Conservation (phyloP, 176 grass and related monocot genomes). For the Aegilops bicornis region DNA sequence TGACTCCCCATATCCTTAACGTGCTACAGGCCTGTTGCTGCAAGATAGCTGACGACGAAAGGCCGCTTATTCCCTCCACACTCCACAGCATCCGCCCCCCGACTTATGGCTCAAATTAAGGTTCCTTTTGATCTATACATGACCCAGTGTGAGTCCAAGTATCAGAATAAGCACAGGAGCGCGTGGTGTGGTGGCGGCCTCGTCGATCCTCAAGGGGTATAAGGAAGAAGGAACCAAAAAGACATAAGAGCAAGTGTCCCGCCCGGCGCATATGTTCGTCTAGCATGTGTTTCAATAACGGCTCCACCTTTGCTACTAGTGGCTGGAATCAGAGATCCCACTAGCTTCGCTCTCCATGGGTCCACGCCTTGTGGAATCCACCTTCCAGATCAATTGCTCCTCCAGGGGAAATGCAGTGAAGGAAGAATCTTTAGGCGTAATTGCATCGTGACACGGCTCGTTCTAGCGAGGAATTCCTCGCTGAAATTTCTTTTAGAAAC, state of each 20-base stretch:
- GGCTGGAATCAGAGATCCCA: conserved; percentile 46
- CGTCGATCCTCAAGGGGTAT: conserved; percentile 37
- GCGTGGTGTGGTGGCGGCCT: conserved; percentile 26
- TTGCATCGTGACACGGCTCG: conserved; percentile 37
- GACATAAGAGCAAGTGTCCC: conserved; percentile 34
- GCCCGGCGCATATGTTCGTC: conserved; percentile 39
- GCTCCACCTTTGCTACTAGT: conserved; percentile 23
- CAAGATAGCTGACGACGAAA: background rate
- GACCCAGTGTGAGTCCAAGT: conserved; percentile 2
- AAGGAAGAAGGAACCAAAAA: conserved; percentile 1
- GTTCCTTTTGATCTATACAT: conserved; percentile 27
- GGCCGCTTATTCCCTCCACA: background rate
- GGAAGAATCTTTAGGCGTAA: conserved; percentile 24
- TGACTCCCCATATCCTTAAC: background rate
- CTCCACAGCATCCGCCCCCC: background rate
- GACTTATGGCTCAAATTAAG: conserved; percentile 32
- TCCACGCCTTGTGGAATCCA: conserved; percentile 42
- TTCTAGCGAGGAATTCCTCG: background rate
- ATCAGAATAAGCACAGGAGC: conserved; percentile 25
- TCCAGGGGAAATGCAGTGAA: background rate
- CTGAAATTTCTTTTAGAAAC: too few relatives aligned
- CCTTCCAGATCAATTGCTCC: conserved; percentile 27
- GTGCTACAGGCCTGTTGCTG: background rate
- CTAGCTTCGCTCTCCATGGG: conserved; percentile 20
- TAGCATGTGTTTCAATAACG: background rate